These are phyloP conservation scores for Rhizodiscina lignyota DNA, from an alignment of 495 filamentous ascomycete species.

Conservation along the genomic window DNA sequence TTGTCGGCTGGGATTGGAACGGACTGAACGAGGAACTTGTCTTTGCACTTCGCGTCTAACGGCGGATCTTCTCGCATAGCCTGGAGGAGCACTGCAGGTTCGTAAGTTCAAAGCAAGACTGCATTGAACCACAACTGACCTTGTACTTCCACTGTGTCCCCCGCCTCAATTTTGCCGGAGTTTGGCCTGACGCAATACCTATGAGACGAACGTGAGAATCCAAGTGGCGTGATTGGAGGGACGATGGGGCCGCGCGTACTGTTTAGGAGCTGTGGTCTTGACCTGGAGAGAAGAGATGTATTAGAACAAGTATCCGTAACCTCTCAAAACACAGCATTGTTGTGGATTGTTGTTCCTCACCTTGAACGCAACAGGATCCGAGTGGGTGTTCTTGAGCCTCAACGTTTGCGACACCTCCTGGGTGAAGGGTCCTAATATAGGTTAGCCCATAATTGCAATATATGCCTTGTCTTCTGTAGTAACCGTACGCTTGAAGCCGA, in stretches of 20 bases:
- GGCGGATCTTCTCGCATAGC: constrained; percentile 94
- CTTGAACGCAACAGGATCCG: constrained; percentile 85
- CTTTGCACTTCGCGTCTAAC: constrained; percentile 70
- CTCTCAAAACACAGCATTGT: no score
- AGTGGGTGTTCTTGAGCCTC: constrained; percentile 60
- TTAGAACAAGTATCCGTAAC: no score
- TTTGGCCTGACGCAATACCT: constrained; percentile 98
- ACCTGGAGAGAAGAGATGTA: no score
- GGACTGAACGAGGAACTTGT: constrained; percentile 97
- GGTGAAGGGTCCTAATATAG: constrained; percentile 65
- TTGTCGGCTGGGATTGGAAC: constrained; percentile 69
- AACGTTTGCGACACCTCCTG: constrained; percentile 77
- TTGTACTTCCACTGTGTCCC: constrained; percentile 77
- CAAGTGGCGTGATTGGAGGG: constrained; percentile 6
- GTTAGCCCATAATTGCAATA: no score
- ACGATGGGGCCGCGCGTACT: constrained; percentile 43
- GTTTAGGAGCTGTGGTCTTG: constrained; percentile 97
- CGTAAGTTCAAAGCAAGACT: constrained; percentile 9
- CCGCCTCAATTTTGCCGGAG: constrained; percentile 83
- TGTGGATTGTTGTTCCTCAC: no score
- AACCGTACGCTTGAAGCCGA: constrained; percentile 87
- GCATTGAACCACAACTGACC: constrained; percentile 35
- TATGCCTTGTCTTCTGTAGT: no score
- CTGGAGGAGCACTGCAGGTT: constrained; percentile 65
- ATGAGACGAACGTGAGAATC: constrained; percentile 5